phyloP scores from a whole-genome alignment of 371 early-diverging fungal genomes.

The Actinomucor elegans region DNA sequence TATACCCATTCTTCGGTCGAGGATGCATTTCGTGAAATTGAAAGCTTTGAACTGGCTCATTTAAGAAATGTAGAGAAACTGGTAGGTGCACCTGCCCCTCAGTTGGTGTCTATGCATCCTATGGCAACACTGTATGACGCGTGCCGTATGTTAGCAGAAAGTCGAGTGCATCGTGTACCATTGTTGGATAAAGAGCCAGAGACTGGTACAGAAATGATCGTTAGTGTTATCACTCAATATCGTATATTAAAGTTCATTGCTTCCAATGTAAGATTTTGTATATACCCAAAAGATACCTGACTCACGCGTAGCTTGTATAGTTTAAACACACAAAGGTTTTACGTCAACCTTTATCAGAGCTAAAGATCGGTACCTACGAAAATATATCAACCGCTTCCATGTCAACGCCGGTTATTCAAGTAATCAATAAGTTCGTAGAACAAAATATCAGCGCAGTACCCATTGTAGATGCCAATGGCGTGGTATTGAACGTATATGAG shows the following conservation, averaged over 20 bases:
- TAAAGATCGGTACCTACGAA: conserved; percentile 85
- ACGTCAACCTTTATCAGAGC: conserved; percentile 58
- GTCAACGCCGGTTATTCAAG: conserved; percentile 81
- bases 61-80: conserved; percentile 63
- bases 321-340: conserved; percentile 61
- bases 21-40: conserved; percentile 83
- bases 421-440: conserved; percentile 87
- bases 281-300: no score
- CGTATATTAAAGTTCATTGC: conserved; percentile 51
- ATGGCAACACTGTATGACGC: conserved; percentile 85
- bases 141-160: conserved; percentile 70
- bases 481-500: conserved; percentile 92
- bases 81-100: conserved; percentile 59
- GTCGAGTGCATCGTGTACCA: conserved; percentile 83
- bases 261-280: neutral
- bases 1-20: conserved; percentile 77
- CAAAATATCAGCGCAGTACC: conserved; percentile 89
- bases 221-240: conserved; percentile 87
- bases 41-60: conserved; percentile 75
- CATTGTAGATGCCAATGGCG: conserved; percentile 83
- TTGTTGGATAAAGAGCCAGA: conserved; percentile 80
- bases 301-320: conserved; percentile 30
- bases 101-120: conserved; percentile 74
- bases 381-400: conserved; percentile 77
- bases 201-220: conserved; percentile 81